A percentile compares a stretch with the other conserved stretches of the same genome.
phyloP scores from a whole-genome alignment of 441 rosid species.

The Iberis amara region DNA sequence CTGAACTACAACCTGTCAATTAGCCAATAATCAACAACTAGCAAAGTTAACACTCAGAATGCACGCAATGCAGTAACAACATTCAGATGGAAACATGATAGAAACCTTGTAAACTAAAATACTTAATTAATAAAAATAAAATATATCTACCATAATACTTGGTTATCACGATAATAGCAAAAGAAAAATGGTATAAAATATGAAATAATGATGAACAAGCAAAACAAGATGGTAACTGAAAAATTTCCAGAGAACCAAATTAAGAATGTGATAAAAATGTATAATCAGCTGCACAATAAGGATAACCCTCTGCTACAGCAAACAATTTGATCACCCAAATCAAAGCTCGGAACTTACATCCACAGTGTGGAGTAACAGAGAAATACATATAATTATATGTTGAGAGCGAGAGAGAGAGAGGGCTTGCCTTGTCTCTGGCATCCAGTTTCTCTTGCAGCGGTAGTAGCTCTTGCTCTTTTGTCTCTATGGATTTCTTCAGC shows the following conservation, averaged over 20 bases:
- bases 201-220: neutral
- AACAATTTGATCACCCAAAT: neutral
- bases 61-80: neutral
- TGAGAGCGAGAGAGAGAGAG: slow-evolving; percentile 18
- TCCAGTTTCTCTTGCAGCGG: slow-evolving; percentile 66
- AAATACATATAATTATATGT: neutral
- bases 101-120: neutral
- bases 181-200: neutral
- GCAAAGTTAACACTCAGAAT: slow-evolving; percentile 23
- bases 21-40: slow-evolving; percentile 21
- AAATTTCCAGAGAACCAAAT: neutral
- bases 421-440: slow-evolving; percentile 70
- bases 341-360: neutral
- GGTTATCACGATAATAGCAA: neutral
- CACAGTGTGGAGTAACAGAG: no score
- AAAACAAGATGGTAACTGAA: slow-evolving; percentile 1
- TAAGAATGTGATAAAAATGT: slow-evolving; percentile 1
- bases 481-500: slow-evolving; percentile 51
- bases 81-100: neutral
- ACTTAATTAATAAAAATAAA: neutral
- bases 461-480: slow-evolving; percentile 56
- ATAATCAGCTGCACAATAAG: slow-evolving; percentile 3
- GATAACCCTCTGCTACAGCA: slow-evolving; percentile 3
- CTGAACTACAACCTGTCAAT: slow-evolving; percentile 64
- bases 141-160: neutral